These are phyloP conservation scores for Rickenella mellea DNA, from an alignment of 768 basidiomycete genomes.

Conservation along the genomic window DNA sequence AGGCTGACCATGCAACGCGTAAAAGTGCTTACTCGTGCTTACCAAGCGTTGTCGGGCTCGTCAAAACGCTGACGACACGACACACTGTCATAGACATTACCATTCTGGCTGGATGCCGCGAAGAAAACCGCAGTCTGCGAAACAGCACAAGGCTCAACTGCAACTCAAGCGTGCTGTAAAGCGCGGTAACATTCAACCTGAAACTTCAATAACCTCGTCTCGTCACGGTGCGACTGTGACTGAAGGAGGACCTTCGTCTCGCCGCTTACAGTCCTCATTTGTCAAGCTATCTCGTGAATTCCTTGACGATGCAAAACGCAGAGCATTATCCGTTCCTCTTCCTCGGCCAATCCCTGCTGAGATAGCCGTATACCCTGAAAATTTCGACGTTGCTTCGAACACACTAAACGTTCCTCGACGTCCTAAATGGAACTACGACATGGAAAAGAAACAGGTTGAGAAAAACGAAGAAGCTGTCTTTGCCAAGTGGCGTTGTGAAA, in stretches of 20 bases:
- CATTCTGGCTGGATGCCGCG: too few relatives aligned
- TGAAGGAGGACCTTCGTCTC: slow-evolving; percentile 30
- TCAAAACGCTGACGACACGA: too few relatives aligned
- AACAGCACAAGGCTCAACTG: slow-evolving; percentile 61
- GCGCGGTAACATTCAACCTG: slow-evolving; percentile 51
- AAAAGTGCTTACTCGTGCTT: too few relatives aligned
- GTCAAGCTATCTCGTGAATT: slow-evolving; percentile 49
- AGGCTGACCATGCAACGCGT: too few relatives aligned
- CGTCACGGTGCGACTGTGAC: slow-evolving; percentile 11
- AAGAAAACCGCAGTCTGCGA: slow-evolving; percentile 43
- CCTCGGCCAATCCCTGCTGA: slow-evolving; percentile 43
- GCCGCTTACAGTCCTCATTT: slow-evolving; percentile 63
- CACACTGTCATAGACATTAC: too few relatives aligned
- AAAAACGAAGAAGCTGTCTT: slow-evolving; percentile 82
- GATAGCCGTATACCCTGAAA: slow-evolving; percentile 29
- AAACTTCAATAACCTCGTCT: slow-evolving; percentile 17
- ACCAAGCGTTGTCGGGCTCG: too few relatives aligned
- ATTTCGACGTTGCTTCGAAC: too few relatives aligned
- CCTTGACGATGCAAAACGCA: slow-evolving; percentile 45
- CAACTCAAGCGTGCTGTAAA: slow-evolving; percentile 79
- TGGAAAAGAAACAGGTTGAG: slow-evolving; percentile 85
- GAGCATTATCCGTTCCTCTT: slow-evolving; percentile 47
- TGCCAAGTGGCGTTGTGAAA: slow-evolving; percentile 65
- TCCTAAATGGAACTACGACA: slow-evolving; percentile 82
- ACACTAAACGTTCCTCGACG: slow-evolving; percentile 53